Percentiles rank a stretch among this genome's conserved stretches.
Conservation (phyloP, 2,329 filamentous ascomycete genomes). For the Neoarthrinium moseri region DNA sequence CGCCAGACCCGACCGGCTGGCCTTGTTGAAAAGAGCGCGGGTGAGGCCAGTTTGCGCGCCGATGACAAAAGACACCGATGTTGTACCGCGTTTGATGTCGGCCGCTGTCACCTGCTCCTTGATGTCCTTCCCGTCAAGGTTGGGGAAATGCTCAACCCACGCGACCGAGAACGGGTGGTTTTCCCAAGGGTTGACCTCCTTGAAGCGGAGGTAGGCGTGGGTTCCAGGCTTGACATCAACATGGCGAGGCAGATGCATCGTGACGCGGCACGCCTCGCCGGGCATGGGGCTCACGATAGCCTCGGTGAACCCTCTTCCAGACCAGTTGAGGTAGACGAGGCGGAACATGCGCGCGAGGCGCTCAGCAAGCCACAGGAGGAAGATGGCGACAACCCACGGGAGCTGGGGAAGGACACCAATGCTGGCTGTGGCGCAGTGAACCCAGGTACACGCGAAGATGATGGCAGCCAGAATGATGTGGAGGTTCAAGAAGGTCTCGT, state of each 20-base stretch:
- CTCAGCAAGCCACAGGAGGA: constrained; percentile 77
- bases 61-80: constrained; percentile 76
- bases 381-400: constrained; percentile 70
- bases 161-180: constrained; percentile 78
- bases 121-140: constrained; percentile 34
- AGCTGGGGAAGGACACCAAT: constrained; percentile 70
- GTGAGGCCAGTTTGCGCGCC: constrained; percentile 89
- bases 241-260: constrained; percentile 66
- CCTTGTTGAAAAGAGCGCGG: constrained; percentile 72
- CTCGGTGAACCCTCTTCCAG: constrained; percentile 55
- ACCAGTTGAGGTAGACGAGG: constrained; percentile 67
- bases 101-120: constrained; percentile 34
- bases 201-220: constrained; percentile 73
- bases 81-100: constrained; percentile 33
- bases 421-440: constrained; percentile 70
- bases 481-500: constrained; percentile 89
- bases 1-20: constrained; percentile 49
- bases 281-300: constrained; percentile 68
- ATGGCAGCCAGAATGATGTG: constrained; percentile 76
- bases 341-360: constrained; percentile 62
- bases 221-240: constrained; percentile 67
- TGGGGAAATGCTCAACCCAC: constrained; percentile 62
- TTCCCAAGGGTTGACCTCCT: constrained; percentile 65
- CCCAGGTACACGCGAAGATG: constrained; percentile 69
- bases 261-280: constrained; percentile 69